phyloP scores from a whole-genome alignment of 805 yeast species.

The Yueomyces sinensis region DNA sequence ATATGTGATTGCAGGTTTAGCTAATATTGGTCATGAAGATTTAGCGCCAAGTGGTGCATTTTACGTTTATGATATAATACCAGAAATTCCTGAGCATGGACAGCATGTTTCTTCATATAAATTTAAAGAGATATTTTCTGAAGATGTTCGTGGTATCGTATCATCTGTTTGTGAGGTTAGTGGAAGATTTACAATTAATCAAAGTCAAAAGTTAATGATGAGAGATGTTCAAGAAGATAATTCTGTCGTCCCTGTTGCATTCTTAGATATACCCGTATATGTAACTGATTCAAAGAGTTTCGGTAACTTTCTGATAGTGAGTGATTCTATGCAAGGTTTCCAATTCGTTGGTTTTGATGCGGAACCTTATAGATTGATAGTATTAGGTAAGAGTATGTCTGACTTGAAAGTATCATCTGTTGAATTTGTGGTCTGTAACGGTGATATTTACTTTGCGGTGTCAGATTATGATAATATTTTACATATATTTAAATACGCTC shows the following conservation, averaged over 20 bases:
- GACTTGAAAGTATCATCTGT: conserved; percentile 40
- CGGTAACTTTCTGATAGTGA: conserved; percentile 68
- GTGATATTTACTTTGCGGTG: conserved; percentile 49
- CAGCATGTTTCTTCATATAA: conserved; percentile 73
- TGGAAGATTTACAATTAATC: conserved; percentile 73
- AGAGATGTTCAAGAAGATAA: conserved; percentile 80
- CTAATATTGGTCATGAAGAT: conserved; percentile 67
- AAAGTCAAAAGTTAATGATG: conserved; percentile 69
- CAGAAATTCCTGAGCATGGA: conserved; percentile 81
- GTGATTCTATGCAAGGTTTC: conserved; percentile 61
- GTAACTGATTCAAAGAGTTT: conserved; percentile 70
- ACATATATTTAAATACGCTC: conserved; percentile 76
- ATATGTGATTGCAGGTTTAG: conserved; percentile 67
- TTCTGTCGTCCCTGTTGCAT: conserved; percentile 85
- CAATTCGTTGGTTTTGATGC: conserved; percentile 86
- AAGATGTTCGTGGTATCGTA: conserved; percentile 73
- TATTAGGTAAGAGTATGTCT: conserved; percentile 61
- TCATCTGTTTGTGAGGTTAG: conserved; percentile 64
- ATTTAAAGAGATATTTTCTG: conserved; percentile 58
- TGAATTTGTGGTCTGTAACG: conserved; percentile 63
- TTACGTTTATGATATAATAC: conserved; percentile 59
- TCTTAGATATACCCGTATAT: conserved; percentile 72
- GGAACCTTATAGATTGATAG: conserved; percentile 80
- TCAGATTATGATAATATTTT: conserved; percentile 57
- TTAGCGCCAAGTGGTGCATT: conserved; percentile 67